phyloP scores from a whole-genome alignment of 306 rosid species.

The Fragaria nilgerrensis region DNA sequence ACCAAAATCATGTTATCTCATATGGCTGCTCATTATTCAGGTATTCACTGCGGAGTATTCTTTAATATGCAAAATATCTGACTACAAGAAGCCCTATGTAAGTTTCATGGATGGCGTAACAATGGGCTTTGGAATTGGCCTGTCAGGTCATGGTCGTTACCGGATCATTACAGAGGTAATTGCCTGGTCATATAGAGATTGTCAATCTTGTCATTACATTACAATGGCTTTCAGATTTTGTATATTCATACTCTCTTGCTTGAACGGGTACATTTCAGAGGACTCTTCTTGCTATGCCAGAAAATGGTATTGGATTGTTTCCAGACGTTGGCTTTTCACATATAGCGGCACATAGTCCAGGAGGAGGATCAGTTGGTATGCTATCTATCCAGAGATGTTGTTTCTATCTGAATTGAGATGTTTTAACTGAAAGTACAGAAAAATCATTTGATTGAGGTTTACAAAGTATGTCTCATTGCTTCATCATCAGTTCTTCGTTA shows the following conservation, averaged over 20 bases:
- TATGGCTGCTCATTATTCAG: constrained; percentile 41
- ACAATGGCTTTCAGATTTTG: constrained; percentile 19
- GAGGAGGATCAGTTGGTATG: constrained; percentile 94
- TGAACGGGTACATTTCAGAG: constrained; percentile 47
- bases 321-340: constrained; percentile 95
- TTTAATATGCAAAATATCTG: constrained; percentile 81
- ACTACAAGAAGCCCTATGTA: constrained; percentile 87
- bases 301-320: constrained; percentile 95
- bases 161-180: constrained; percentile 88
- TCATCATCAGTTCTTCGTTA: constrained; percentile 14
- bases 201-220: not conserved
- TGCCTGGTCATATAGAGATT: constrained; percentile 15
- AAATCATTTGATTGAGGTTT: not conserved
- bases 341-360: constrained; percentile 94
- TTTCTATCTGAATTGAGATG: not conserved
- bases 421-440: not conserved
- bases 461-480: constrained; percentile 17
- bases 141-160: constrained; percentile 92
- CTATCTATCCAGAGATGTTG: constrained; percentile 1
- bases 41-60: constrained; percentile 94
- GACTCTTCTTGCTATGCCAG: constrained; percentile 98
- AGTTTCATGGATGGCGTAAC: constrained; percentile 96
- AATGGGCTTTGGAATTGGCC: constrained; percentile 98
- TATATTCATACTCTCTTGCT: not conserved
- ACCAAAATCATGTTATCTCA: constrained; percentile 21